Base-by-base conservation (phyloP, 257 asterid genomes). In the Plectranthus barbatus region DNA sequence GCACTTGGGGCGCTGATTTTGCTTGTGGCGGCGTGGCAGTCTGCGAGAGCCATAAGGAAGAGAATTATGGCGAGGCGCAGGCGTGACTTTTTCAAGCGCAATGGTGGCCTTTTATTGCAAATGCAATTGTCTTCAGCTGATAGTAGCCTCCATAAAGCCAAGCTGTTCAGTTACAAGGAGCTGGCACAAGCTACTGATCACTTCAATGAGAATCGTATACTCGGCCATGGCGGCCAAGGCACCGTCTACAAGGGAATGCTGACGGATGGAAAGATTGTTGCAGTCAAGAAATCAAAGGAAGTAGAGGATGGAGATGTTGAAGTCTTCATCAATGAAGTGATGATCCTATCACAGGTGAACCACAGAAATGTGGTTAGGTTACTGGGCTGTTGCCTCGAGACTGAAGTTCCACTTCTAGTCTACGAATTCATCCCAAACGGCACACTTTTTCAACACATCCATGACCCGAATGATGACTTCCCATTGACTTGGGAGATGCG, bases 221-320 rank as follows among this genome's bases (percentile, higher is more conserved):
- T 79, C 4, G 84, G 81, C 7, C 77, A 60, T 0, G 84, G 84
- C 7, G 84, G 84, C 46, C 84, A 79, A 55, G 83, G 83, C 42
- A 74, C 83, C 0, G 83, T 74, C 62, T 74, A 78, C 56, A 78
- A 78, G 46, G 83, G 83, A 46, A 78, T 78, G 83, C 9, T 74
- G 17, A 47, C 40, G 9, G 74, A 78, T 50, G 83, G 76, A 33
- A 68, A 46, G 50, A 68, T 79, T 5, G 76, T 75, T 44, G 84
- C 84, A 0, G 67, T 79, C 46, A 79, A 79, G 73, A 79, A 68
- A 54, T 68, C 78, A 33, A 68, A 48, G 40, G 54, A 26, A 53
- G 69, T 63, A 3, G 62, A 72, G 3, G 78, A 55, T 11, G 64
- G 39, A 6, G 76, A 79, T 24, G 45, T 75, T 13, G 69, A 75